phyloP scores from a whole-genome alignment of 176 grass and related monocot genomes.

The Carex littledalei region DNA sequence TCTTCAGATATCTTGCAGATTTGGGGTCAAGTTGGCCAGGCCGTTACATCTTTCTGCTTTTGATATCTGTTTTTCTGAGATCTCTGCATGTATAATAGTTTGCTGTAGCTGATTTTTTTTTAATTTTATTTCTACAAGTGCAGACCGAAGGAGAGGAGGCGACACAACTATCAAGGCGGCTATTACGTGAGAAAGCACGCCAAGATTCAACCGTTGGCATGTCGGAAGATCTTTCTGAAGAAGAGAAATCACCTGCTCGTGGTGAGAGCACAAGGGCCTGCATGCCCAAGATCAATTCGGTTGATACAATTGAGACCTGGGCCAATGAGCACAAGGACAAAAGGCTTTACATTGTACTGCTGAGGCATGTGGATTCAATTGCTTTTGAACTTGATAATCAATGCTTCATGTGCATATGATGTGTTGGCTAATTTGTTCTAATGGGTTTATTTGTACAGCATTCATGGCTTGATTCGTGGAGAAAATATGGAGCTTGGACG shows the following conservation, averaged over 20 bases:
- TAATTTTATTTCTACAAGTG: constrained; percentile 11
- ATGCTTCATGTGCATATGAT: background rate
- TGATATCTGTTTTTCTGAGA: background rate
- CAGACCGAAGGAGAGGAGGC: constrained; percentile 67
- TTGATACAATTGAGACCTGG: constrained; percentile 55
- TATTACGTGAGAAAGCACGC: constrained; percentile 51
- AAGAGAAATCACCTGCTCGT: constrained; percentile 45
- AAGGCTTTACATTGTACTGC: constrained; percentile 75
- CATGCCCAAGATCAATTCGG: constrained; percentile 45
- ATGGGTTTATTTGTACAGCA: constrained; percentile 34
- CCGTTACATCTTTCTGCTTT: constrained; percentile 8
- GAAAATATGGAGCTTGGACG: constrained; percentile 89
- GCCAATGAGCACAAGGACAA: constrained; percentile 67
- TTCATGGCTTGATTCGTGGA: constrained; percentile 81
- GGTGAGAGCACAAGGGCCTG: constrained; percentile 36
- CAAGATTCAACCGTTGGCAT: constrained; percentile 46
- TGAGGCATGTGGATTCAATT: constrained; percentile 39
- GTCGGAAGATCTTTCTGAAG: constrained; percentile 64
- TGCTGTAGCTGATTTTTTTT: background rate
- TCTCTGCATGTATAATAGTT: background rate
- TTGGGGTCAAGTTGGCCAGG: background rate
- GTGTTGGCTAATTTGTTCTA: constrained; percentile 10
- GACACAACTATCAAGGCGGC: constrained; percentile 30
- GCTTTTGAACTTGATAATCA: background rate
- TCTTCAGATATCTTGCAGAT: constrained; percentile 7